A percentile compares a stretch with the other conserved stretches of the same genome.
These are phyloP conservation scores for Leccinum obscurum DNA, from an alignment of 768 basidiomycete species.

Conservation along the genomic window DNA sequence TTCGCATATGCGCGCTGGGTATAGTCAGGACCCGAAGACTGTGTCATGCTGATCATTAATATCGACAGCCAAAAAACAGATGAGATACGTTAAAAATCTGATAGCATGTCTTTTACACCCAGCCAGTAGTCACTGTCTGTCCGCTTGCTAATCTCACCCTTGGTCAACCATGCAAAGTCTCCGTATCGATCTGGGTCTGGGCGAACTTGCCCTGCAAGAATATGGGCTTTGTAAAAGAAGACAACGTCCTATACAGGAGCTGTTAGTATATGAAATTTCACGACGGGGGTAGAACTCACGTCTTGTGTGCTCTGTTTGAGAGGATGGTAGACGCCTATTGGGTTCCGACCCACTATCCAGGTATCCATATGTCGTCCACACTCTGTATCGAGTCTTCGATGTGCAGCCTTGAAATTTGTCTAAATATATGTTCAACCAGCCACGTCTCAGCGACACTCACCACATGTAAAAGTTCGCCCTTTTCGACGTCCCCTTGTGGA, in stretches of 20 bases:
- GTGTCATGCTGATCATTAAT: background rate
- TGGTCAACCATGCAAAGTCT: constrained; percentile 94
- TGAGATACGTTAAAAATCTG: constrained; percentile 45
- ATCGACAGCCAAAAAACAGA: background rate
- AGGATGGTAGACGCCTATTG: constrained; percentile 76
- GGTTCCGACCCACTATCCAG: constrained; percentile 91
- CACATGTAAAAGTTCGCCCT: constrained; percentile 75
- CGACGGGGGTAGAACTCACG: constrained; percentile 28
- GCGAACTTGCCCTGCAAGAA: constrained; percentile 82
- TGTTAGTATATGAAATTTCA: constrained; percentile 3
- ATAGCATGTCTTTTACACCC: constrained; percentile 76
- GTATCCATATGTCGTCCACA: constrained; percentile 87
- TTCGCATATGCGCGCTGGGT: too few relatives aligned
- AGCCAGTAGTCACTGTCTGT: constrained; percentile 76
- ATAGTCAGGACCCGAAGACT: background rate
- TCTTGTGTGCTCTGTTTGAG: constrained; percentile 37
- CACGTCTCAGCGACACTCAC: constrained; percentile 38
- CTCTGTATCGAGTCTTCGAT: constrained; percentile 64
- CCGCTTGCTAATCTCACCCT: constrained; percentile 77
- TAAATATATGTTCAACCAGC: background rate
- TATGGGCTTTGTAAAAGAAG: constrained; percentile 95
- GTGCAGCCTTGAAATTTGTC: constrained; percentile 57
- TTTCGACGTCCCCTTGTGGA: constrained; percentile 63
- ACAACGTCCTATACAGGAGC: constrained; percentile 52
- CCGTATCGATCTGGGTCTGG: constrained; percentile 53